Evolutionary conservation across 2,329 filamentous ascomycete species (phyloP).

Genomic region (Sporothrix curviconia): DNA sequence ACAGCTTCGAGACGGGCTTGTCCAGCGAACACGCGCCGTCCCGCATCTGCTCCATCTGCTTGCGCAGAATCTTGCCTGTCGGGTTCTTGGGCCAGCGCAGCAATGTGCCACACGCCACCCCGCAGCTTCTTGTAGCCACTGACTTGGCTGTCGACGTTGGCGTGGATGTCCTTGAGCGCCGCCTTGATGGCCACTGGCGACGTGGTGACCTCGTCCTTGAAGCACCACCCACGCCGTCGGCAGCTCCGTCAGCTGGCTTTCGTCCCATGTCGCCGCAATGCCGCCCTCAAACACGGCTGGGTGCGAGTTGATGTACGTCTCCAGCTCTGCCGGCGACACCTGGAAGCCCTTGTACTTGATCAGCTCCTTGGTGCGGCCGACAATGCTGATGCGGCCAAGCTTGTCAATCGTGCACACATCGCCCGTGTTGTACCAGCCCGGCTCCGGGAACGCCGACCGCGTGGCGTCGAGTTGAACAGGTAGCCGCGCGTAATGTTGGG

Average conservation of each 20-base stretch:
- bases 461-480: slow-evolving; percentile 32
- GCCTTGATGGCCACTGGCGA: neutral
- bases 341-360: slow-evolving; percentile 40
- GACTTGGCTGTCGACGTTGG: slow-evolving; percentile 29
- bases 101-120: slow-evolving; percentile 31
- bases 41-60: slow-evolving; percentile 12
- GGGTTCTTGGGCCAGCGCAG: slow-evolving; percentile 30
- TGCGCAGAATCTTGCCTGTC: slow-evolving; percentile 31
- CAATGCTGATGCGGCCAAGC: slow-evolving; percentile 28
- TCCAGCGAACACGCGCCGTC: slow-evolving; percentile 11
- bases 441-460: slow-evolving; percentile 29
- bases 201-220: slow-evolving; percentile 23
- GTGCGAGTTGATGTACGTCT: slow-evolving; percentile 30
- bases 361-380: slow-evolving; percentile 35
- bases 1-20: slow-evolving; percentile 12
- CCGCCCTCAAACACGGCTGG: slow-evolving; percentile 31
- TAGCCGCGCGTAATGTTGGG: slow-evolving; percentile 39
- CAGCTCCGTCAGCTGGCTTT: slow-evolving; percentile 32
- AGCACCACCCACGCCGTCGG: slow-evolving; percentile 33
- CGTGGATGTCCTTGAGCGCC: slow-evolving; percentile 28
- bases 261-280: slow-evolving; percentile 32
- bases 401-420: slow-evolving; percentile 35
- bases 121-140: slow-evolving; percentile 37
- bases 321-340: slow-evolving; percentile 33
- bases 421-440: slow-evolving; percentile 40